Evolutionary conservation across 2,329 filamentous ascomycete genomes (phyloP), one percentile per base, ranked within the genome.

Genomic region (Talaromyces sp.): DNA sequence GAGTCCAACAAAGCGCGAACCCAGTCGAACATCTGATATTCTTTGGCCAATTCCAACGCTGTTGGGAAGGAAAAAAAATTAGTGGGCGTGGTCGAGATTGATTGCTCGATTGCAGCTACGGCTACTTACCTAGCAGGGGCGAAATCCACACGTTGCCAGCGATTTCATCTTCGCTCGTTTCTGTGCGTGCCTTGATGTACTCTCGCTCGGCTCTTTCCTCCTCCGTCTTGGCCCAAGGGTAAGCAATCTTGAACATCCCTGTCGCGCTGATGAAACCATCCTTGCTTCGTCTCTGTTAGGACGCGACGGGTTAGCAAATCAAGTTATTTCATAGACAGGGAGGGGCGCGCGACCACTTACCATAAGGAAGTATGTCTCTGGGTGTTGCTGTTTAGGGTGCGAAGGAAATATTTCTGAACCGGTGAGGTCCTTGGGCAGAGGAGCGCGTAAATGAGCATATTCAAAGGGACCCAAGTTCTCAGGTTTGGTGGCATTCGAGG

Each of bases 61-160:
- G 85, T 29, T 77, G 63, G 54, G n/a, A 52, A 67, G 66, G n/a
- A 52, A 67, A 65, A 61, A 21, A 7, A 19, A 19, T 26, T 19
- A 26, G 54, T 27, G 12, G 27, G 32, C 19, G 26, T 26, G 5
- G 55, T 26, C 3, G 27, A 8, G 31, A 35, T 10, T 46, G 35
- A 26, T 43, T n/a, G n/a, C 4, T 19, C n/a, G 3, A 9, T 21
- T 19, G 21, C 19, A 10, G 19, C 7, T 19, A 31, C 19, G 9
- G 35, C 53, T 54, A 58, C 76, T 67, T 79, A 88, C 86, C 86
- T 72, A 85, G 79, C 65, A 88, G 82, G 6, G 93, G 92, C 53
- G 91, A 86, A 56, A 97, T 92, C 94, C 94, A 99, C 57, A 99
- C 86, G 74, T 97, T 99, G 52, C 94, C 94, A 27, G 94, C 94